Percentiles rank a stretch among this genome's conserved stretches.
Conservation (phyloP, 2,329 filamentous ascomycete genomes). For the Sporothrix brasiliensis region DNA sequence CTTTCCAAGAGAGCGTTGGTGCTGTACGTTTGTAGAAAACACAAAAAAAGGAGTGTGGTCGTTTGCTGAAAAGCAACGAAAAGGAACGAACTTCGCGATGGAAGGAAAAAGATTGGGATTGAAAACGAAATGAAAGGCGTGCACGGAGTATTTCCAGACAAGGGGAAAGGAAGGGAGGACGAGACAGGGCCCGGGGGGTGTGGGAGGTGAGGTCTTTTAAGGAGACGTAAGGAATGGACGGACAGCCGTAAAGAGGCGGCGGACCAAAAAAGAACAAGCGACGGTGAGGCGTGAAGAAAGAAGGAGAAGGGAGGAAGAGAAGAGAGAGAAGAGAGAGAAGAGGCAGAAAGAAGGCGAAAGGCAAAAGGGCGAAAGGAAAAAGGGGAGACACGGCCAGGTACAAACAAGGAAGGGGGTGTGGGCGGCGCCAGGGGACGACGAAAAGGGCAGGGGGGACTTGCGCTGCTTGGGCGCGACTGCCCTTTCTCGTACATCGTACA, state of each 20-base stretch:
- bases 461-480: slow-evolving; percentile 1
- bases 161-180: slow-evolving; percentile 20
- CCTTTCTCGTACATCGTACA: not conserved
- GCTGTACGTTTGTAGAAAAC: slow-evolving; percentile 1
- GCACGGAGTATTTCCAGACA: not conserved
- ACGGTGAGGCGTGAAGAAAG: slow-evolving; percentile 3
- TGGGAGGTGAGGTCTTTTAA: slow-evolving; percentile 29
- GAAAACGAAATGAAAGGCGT: slow-evolving; percentile 24
- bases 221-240: slow-evolving; percentile 34
- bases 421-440: slow-evolving; percentile 9
- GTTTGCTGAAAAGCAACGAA: slow-evolving; percentile 20
- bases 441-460: slow-evolving; percentile 6
- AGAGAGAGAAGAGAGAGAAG: not conserved
- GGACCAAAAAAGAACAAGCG: not conserved
- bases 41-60: slow-evolving; percentile 2
- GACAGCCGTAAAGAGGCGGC: not conserved
- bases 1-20: slow-evolving; percentile 25
- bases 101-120: slow-evolving; percentile 9
- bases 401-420: slow-evolving; percentile 14
- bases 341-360: slow-evolving; percentile 7
- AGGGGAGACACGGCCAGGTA: slow-evolving; percentile 9
- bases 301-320: not conserved
- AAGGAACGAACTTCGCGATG: slow-evolving; percentile 30
- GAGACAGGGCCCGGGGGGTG: slow-evolving; percentile 11
- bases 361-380: not conserved